Evolutionary conservation across 1,284 basidiomycete species (phyloP).

Genomic region (Jaminaea rosea): DNA sequence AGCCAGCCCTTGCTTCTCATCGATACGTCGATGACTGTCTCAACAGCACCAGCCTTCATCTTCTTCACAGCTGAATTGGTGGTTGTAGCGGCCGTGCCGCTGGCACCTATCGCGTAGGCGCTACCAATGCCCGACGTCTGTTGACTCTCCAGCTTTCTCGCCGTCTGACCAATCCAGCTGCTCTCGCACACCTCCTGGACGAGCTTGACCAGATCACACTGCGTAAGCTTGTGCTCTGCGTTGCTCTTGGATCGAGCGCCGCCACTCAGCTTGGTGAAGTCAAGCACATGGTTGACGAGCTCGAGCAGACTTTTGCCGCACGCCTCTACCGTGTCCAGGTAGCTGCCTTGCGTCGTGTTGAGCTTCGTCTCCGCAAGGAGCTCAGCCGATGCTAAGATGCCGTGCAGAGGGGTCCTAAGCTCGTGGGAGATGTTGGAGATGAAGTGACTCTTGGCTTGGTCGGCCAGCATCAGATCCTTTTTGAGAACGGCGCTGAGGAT

Average conservation of each 20-base stretch:
- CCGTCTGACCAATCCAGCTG: conserved; percentile 85
- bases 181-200: conserved; percentile 93
- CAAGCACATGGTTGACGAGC: conserved; percentile 84
- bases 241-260: not conserved
- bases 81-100: conserved; percentile 49
- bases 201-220: conserved; percentile 66
- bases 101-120: conserved; percentile 60
- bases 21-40: conserved; percentile 81
- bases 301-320: conserved; percentile 52
- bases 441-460: conserved; percentile 78
- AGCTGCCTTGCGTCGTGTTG: conserved; percentile 72
- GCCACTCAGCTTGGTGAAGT: conserved; percentile 89
- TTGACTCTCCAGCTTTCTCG: conserved; percentile 54
- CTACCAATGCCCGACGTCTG: conserved; percentile 64
- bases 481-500: conserved; percentile 88
- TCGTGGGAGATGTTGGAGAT: conserved; percentile 94
- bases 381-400: conserved; percentile 79
- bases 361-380: conserved; percentile 72
- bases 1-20: conserved; percentile 69
- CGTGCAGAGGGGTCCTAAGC: conserved; percentile 48
- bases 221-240: conserved; percentile 48
- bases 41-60: conserved; percentile 52
- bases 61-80: not conserved
- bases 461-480: conserved; percentile 82
- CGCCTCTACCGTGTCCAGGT: conserved; percentile 61